These are phyloP conservation scores for Fusarium sp. DNA, from an alignment of 2,329 filamentous ascomycete genomes.

Conservation along the genomic window DNA sequence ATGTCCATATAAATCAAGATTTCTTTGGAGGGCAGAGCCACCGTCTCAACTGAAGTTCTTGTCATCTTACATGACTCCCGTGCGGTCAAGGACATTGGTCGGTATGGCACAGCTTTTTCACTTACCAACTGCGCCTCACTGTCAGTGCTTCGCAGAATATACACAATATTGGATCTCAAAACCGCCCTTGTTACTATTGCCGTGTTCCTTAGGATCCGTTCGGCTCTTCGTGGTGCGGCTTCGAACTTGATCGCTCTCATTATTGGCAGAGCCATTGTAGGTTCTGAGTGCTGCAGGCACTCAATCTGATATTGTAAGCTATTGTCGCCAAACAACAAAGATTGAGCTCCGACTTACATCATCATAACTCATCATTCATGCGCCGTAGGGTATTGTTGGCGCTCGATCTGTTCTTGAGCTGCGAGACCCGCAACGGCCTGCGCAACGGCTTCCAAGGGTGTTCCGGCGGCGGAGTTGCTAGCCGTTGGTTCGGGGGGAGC, in stretches of 20 bases:
- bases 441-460: slow-evolving; percentile 63
- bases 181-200: slow-evolving; percentile 44
- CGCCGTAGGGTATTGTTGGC: slow-evolving; percentile 51
- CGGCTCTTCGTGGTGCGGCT: slow-evolving; percentile 49
- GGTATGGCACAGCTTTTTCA: slow-evolving; percentile 54
- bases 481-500: slow-evolving; percentile 42
- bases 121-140: slow-evolving; percentile 55
- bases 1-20: background rate
- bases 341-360: background rate
- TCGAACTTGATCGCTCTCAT: slow-evolving; percentile 62
- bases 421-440: slow-evolving; percentile 61
- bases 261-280: slow-evolving; percentile 63
- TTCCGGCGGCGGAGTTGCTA: slow-evolving; percentile 49
- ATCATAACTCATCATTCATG: slow-evolving; percentile 19
- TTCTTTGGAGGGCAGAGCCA: slow-evolving; percentile 51
- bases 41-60: slow-evolving; percentile 54
- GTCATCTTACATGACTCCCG: slow-evolving; percentile 51
- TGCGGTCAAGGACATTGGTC: slow-evolving; percentile 47
- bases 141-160: slow-evolving; percentile 56
- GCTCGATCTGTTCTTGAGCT: slow-evolving; percentile 57
- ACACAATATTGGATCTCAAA: slow-evolving; percentile 56
- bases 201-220: slow-evolving; percentile 49
- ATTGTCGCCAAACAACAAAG: slow-evolving; percentile 10
- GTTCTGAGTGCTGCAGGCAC: slow-evolving; percentile 63
- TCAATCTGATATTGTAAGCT: slow-evolving; percentile 58